phyloP scores from a whole-genome alignment of 306 rosid species.

The Pachyrhizus erosus region DNA sequence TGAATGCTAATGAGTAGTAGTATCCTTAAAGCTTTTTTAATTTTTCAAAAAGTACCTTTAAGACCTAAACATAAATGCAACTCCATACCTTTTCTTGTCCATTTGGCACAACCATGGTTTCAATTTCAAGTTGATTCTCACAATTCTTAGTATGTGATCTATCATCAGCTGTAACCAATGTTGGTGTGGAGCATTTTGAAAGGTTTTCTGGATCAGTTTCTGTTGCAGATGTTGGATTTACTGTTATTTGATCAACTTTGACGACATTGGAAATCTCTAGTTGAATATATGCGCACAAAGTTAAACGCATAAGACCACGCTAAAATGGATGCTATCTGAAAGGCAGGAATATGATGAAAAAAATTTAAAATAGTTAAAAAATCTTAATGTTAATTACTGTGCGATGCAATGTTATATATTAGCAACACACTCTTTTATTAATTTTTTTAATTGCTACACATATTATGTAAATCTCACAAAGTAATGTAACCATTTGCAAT shows the following conservation, averaged over 20 bases:
- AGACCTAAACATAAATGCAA: not conserved
- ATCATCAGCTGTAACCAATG: not conserved
- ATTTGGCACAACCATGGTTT: not conserved
- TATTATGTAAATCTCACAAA: not conserved
- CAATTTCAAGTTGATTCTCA: constrained; percentile 42
- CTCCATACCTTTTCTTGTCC: constrained; percentile 35
- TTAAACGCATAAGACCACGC: constrained; percentile 51
- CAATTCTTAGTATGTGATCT: constrained; percentile 8
- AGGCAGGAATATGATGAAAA: not conserved
- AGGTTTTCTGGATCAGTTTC: constrained; percentile 34
- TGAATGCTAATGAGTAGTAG: not conserved
- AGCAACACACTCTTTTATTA: not conserved
- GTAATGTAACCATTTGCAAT: not conserved
- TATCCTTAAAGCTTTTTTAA: not conserved
- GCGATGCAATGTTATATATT: not conserved
- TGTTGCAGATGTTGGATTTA: not conserved
- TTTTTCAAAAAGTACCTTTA: not conserved
- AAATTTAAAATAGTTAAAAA: not conserved
- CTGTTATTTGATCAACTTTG: constrained; percentile 11
- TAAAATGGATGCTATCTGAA: constrained; percentile 43
- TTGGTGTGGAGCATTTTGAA: constrained; percentile 10
- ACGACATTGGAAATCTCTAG: constrained; percentile 20
- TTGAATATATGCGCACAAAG: constrained; percentile 43
- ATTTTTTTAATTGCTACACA: not conserved
- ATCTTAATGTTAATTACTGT: not conserved